Percentiles rank a stretch among this genome's conserved stretches.
These are phyloP conservation scores for Penicillium expansum DNA, from an alignment of 2,329 filamentous ascomycete species.

Conservation along the genomic window DNA sequence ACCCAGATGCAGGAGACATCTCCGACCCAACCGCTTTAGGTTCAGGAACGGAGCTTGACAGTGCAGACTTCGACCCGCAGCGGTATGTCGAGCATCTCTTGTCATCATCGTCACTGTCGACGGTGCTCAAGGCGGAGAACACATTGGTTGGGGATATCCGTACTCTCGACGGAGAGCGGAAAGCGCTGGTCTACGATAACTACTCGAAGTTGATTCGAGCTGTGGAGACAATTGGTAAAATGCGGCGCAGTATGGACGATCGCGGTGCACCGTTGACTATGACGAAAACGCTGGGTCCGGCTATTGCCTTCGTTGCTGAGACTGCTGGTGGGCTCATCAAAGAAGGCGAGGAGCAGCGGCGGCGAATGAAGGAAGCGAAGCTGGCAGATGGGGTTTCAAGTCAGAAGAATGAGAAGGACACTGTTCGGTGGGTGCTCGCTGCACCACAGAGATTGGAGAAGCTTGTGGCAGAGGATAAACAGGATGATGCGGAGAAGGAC, in stretches of 20 bases:
- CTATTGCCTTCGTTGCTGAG: slow-evolving; percentile 46
- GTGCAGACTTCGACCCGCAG: slow-evolving; percentile 67
- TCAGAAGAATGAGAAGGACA: slow-evolving; percentile 38
- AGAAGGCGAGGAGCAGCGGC: slow-evolving; percentile 39
- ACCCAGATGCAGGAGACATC: slow-evolving; percentile 44
- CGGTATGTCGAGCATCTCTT: slow-evolving; percentile 49
- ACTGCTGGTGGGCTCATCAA: slow-evolving; percentile 42
- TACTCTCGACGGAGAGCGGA: slow-evolving; percentile 90
- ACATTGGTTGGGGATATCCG: slow-evolving; percentile 67
- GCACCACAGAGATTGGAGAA: slow-evolving; percentile 40
- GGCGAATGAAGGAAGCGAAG: slow-evolving; percentile 29
- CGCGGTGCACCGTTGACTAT: slow-evolving; percentile 45
- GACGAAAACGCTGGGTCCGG: slow-evolving; percentile 44
- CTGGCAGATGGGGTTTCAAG: slow-evolving; percentile 14
- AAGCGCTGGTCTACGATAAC: slow-evolving; percentile 96
- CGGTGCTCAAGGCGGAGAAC: slow-evolving; percentile 46
- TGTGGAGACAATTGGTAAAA: slow-evolving; percentile 87
- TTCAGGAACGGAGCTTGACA: slow-evolving; percentile 65
- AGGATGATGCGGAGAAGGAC: slow-evolving; percentile 42
- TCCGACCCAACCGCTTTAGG: slow-evolving; percentile 30
- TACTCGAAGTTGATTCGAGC: slow-evolving; percentile 96
- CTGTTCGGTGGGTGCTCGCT: slow-evolving; percentile 46
- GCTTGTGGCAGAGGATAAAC: slow-evolving; percentile 39
- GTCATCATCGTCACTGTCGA: slow-evolving; percentile 41
- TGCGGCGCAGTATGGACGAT: slow-evolving; percentile 50